phyloP scores from a whole-genome alignment of 2,329 filamentous ascomycete species.

The Cladophialophora bantiana region DNA sequence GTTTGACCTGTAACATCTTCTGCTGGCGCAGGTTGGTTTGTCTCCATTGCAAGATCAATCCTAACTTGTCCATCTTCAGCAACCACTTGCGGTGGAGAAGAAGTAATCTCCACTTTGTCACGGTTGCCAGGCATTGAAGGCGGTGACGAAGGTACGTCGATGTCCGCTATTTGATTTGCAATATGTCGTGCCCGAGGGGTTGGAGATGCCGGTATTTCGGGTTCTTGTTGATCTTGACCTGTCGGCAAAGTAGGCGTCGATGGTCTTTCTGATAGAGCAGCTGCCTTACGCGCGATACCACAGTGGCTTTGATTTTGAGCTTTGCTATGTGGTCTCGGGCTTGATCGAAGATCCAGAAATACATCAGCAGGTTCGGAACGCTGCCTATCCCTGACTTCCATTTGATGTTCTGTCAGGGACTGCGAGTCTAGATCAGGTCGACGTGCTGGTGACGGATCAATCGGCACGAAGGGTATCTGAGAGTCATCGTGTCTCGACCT shows the following conservation, averaged over 20 bases:
- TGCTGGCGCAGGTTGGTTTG: neutral
- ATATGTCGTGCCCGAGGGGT: conserved; percentile 38
- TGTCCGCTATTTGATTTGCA: conserved; percentile 31
- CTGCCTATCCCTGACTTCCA: conserved; percentile 77
- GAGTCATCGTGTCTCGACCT: conserved; percentile 79
- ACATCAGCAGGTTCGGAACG: conserved; percentile 67
- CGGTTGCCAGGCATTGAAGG: conserved; percentile 35
- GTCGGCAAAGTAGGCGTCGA: conserved; percentile 38
- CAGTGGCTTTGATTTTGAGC: conserved; percentile 28
- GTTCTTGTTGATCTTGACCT: conserved; percentile 30
- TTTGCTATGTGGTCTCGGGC: conserved; percentile 45
- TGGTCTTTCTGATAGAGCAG: conserved; percentile 29
- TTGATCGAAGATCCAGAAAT: conserved; percentile 72
- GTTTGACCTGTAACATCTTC: neutral
- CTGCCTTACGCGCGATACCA: conserved; percentile 34
- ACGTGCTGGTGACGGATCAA: conserved; percentile 66
- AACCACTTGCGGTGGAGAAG: conserved; percentile 31
- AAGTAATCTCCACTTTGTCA: conserved; percentile 26
- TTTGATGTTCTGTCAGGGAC: conserved; percentile 77
- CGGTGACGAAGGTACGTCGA: conserved; percentile 41
- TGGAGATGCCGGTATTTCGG: conserved; percentile 38
- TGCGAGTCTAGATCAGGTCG: conserved; percentile 67
- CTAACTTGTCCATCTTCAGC: conserved; percentile 25
- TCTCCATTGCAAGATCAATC: conserved; percentile 18
- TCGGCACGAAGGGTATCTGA: conserved; percentile 76